Evolutionary conservation across 2,329 filamentous ascomycete genomes (phyloP).

Genomic region (Fonsecaea monophora): DNA sequence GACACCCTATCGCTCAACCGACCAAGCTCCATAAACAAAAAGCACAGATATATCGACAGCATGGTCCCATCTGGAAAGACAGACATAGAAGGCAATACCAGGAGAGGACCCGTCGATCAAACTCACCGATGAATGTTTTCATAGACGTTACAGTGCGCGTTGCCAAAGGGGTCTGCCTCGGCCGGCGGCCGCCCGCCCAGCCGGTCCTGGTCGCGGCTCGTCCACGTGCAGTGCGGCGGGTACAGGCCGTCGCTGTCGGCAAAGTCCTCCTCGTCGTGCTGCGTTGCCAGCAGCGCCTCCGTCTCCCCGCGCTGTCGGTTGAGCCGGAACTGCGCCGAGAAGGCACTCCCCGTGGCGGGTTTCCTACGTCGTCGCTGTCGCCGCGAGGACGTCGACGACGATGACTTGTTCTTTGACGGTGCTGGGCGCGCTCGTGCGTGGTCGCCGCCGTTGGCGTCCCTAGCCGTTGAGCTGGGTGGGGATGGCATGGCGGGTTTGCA

Average conservation of each 20-base stretch:
- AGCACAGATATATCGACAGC: not conserved
- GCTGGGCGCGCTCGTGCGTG: not conserved
- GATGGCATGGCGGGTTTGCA: not conserved
- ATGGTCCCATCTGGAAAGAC: not conserved
- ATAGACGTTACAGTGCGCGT: conserved; percentile 37
- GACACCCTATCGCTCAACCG: not conserved
- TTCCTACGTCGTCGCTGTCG: not conserved
- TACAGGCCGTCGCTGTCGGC: conserved; percentile 41
- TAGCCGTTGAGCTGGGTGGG: not conserved
- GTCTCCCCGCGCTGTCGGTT: conserved; percentile 31
- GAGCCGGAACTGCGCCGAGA: conserved; percentile 27
- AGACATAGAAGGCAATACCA: not conserved
- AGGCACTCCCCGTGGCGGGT: not conserved
- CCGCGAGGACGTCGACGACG: not conserved
- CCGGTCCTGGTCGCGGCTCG: conserved; percentile 26
- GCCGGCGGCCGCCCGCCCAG: conserved; percentile 24
- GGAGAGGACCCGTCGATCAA: too few relatives aligned
- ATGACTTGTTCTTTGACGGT: not conserved
- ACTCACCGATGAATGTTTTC: conserved; percentile 39
- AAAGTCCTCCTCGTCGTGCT: conserved; percentile 34
- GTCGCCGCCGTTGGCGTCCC: not conserved
- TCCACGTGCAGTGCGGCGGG: conserved; percentile 40
- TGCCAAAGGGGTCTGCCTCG: conserved; percentile 35
- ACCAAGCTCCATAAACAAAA: not conserved
- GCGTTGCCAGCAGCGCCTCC: conserved; percentile 36